Percentiles rank a stretch among this genome's conserved stretches.
phyloP scores from a whole-genome alignment of 2,329 filamentous ascomycete species.

The Boeremia exigua region DNA sequence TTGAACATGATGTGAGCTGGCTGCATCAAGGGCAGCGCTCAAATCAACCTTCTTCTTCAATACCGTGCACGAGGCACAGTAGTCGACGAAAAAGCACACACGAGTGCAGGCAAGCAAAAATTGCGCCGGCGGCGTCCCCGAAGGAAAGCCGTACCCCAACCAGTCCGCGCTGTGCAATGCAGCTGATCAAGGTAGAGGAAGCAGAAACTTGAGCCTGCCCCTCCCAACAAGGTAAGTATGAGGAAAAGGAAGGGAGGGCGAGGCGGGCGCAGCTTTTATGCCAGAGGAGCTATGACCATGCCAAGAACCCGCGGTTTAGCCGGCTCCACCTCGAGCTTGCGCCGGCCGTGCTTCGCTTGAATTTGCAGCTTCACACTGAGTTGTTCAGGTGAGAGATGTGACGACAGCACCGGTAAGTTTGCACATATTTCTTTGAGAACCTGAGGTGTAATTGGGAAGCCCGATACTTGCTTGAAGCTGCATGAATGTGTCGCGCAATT shows the following conservation, averaged over 20 bases:
- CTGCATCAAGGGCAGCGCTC: not conserved
- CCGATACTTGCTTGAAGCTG: not conserved
- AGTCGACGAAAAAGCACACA: constrained; percentile 45
- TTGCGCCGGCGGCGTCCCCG: constrained; percentile 41
- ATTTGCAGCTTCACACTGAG: constrained; percentile 10
- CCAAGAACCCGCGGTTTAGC: not conserved
- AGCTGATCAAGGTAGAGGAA: constrained; percentile 38
- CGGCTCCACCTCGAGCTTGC: not conserved
- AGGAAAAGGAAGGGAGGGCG: not conserved
- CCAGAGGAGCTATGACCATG: not conserved
- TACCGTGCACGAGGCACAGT: constrained; percentile 36
- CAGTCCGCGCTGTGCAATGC: constrained; percentile 47
- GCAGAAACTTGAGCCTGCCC: constrained; percentile 38
- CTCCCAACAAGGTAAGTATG: constrained; percentile 38
- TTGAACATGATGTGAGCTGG: too few relatives aligned
- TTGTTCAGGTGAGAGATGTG: constrained; percentile 10
- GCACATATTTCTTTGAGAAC: not conserved
- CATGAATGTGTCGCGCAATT: not conserved
- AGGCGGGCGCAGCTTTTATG: not conserved
- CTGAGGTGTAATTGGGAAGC: not conserved
- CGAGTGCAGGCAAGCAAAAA: constrained; percentile 31
- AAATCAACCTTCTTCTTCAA: constrained; percentile 43
- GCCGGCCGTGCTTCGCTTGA: not conserved
- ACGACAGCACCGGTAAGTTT: constrained; percentile 18
- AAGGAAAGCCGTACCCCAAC: constrained; percentile 42